Percentiles rank a stretch among this genome's conserved stretches.
These are phyloP conservation scores for Stephanodiscus triporus DNA, from an alignment of 108 stramenopile genomes.

Conservation along the genomic window DNA sequence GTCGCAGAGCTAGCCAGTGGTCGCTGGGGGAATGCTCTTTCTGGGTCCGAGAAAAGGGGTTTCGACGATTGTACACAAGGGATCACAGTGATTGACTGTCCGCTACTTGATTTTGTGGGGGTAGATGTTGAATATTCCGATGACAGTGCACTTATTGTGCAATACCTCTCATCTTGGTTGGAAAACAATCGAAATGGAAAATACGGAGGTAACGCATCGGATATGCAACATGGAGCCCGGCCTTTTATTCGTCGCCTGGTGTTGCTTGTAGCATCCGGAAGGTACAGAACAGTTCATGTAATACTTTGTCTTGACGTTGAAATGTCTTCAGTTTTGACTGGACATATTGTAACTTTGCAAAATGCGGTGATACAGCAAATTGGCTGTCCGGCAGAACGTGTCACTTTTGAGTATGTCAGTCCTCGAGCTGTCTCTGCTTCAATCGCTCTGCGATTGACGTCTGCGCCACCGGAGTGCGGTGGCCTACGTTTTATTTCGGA, in stretches of 20 bases:
- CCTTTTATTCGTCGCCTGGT: constrained; percentile 41
- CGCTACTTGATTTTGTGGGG: constrained; percentile 54
- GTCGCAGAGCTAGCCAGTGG: constrained; percentile 57
- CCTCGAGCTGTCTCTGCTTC: constrained; percentile 48
- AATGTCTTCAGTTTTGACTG: constrained; percentile 25
- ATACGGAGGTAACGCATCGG: constrained; percentile 5
- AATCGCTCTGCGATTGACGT: constrained; percentile 36
- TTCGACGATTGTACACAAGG: constrained; percentile 4
- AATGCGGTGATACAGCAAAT: constrained; percentile 55
- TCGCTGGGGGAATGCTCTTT: constrained; percentile 38
- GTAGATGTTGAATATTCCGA: constrained; percentile 67
- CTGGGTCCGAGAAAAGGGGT: background rate
- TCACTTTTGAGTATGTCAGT: constrained; percentile 51
- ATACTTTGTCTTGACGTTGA: constrained; percentile 58
- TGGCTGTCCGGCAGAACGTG: constrained; percentile 32
- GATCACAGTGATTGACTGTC: constrained; percentile 55
- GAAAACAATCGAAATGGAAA: constrained; percentile 11
- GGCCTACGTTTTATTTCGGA: constrained; percentile 18
- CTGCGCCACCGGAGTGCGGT: background rate
- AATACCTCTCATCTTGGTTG: constrained; percentile 44
- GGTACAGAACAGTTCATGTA: constrained; percentile 54
- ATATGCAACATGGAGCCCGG: constrained; percentile 19
- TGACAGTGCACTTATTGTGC: constrained; percentile 54
- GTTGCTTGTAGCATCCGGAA: constrained; percentile 50
- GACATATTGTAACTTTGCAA: constrained; percentile 52